Conservation (phyloP, 352 stramenopile genomes). For the Globisporangium middletonii region DNA sequence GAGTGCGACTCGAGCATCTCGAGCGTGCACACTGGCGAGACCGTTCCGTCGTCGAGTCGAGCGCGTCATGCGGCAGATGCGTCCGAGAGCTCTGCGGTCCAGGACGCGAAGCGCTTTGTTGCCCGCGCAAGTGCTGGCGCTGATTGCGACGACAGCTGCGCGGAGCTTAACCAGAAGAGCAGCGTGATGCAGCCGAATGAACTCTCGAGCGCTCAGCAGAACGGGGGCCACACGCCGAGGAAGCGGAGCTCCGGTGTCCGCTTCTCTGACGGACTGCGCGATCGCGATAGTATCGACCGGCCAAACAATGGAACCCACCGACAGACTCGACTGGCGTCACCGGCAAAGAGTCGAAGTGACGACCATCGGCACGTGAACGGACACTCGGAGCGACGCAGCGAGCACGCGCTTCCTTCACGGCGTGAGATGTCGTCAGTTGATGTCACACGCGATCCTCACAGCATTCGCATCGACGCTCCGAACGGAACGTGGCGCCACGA, state of each 20-base stretch:
- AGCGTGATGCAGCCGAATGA: background rate
- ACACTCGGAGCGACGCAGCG: background rate
- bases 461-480: background rate
- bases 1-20: conserved; percentile 13
- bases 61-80: background rate
- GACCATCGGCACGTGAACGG: background rate
- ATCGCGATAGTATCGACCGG: background rate
- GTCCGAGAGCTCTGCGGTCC: background rate
- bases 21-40: conserved; percentile 13
- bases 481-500: background rate
- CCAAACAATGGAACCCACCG: too few relatives aligned
- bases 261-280: background rate
- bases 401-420: too few relatives aligned
- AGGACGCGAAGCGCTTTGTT: background rate
- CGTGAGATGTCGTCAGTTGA: background rate
- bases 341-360: background rate
- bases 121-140: background rate
- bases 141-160: background rate
- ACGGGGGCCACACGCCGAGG: background rate
- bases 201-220: background rate
- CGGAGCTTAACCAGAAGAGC: background rate
- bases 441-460: background rate
- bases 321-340: background rate
- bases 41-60: conserved; percentile 6
- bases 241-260: background rate